A percentile compares a stretch with the other conserved stretches of the same genome.
phyloP scores from a whole-genome alignment of 306 rosid species.

The Quercus glauca region DNA sequence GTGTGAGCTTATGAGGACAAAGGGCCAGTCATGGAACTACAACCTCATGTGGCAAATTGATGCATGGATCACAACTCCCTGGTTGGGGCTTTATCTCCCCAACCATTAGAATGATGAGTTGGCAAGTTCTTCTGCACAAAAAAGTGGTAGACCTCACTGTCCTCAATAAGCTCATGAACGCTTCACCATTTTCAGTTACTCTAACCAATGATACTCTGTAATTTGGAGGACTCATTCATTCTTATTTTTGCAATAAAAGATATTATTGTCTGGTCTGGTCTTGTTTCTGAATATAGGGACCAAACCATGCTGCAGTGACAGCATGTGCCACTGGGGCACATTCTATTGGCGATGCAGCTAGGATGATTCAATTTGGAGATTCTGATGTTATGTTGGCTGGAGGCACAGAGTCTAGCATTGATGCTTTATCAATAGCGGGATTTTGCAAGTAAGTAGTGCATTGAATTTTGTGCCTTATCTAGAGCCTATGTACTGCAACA shows the following conservation, averaged over 20 bases:
- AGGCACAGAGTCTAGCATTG: conserved; percentile 96
- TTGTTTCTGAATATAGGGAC: conserved; percentile 55
- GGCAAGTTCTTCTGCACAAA: not conserved
- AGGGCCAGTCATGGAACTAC: not conserved
- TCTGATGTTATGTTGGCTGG: conserved; percentile 97
- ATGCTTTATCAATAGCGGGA: conserved; percentile 88
- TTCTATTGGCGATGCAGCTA: conserved; percentile 89
- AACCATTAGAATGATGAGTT: conserved; percentile 10
- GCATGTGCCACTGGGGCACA: conserved; percentile 97
- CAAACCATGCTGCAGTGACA: conserved; percentile 92
- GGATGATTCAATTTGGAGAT: conserved; percentile 98
- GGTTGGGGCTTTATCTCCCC: not conserved
- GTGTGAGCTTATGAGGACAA: not conserved
- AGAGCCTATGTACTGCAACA: not conserved
- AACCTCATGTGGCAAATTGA: not conserved
- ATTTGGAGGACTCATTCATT: not conserved
- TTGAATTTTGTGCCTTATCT: conserved; percentile 9
- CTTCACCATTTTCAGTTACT: not conserved
- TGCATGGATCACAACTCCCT: not conserved
- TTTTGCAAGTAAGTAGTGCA: conserved; percentile 62
- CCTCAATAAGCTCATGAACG: conserved; percentile 10
- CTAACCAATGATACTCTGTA: conserved; percentile 2
- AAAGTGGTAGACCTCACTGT: conserved; percentile 19
- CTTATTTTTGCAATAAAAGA: not conserved
- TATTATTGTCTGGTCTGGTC: conserved; percentile 10